A percentile compares a stretch with the other conserved stretches of the same genome.
Evolutionary conservation across 192 early-diverging fungal genomes (phyloP).

Genomic region (Entomortierella lignicola): DNA sequence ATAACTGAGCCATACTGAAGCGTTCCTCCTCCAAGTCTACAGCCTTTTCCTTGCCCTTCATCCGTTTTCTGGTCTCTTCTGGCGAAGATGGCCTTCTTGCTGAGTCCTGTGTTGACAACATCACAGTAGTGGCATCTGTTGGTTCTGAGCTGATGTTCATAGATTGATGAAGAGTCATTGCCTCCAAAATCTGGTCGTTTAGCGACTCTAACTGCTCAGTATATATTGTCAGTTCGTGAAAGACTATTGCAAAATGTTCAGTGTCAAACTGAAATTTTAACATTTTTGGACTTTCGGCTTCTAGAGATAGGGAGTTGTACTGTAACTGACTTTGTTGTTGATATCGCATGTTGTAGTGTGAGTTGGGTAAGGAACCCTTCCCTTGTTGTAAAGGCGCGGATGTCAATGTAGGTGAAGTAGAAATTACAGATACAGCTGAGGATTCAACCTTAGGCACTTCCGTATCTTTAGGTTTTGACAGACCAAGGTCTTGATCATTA

Average conservation of each 20-base stretch:
- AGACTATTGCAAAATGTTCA: constrained; percentile 10
- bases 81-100: neutral
- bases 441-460: too few species aligned
- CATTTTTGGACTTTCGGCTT: neutral
- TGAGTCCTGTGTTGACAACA: neutral
- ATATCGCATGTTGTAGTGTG: neutral
- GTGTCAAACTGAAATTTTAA: constrained; percentile 5
- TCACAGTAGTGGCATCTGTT: too few species aligned
- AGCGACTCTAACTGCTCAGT: constrained; percentile 27
- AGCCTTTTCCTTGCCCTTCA: constrained; percentile 19
- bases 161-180: constrained; percentile 23
- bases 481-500: neutral
- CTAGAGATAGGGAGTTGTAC: neutral
- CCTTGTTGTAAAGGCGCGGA: neutral
- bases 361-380: neutral
- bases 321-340: neutral
- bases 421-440: neutral
- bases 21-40: constrained; percentile 26
- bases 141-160: too few species aligned
- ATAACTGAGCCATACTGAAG: constrained; percentile 8
- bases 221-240: constrained; percentile 15
- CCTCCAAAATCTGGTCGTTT: constrained; percentile 32
- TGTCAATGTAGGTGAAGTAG: neutral
- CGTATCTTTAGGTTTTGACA: neutral
- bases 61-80: neutral